Evolutionary conservation across 805 yeast species (phyloP), one percentile per base, ranked within the genome.

Genomic region (Hanseniaspora thailandica): DNA sequence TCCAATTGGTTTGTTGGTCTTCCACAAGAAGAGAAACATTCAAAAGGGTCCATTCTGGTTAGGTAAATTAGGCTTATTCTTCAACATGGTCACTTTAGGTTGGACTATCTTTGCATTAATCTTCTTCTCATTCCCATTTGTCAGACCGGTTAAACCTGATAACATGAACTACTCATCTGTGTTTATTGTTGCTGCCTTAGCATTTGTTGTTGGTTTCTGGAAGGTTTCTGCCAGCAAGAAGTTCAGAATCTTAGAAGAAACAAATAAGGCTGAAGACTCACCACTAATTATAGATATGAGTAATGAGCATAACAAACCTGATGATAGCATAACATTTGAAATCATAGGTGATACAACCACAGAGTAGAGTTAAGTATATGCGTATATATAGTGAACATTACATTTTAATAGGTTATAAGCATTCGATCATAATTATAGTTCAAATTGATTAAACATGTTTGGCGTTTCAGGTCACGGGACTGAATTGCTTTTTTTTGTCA

Each of bases 131-230:
- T 77, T 82, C 70, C 88, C 89, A 30, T 67, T 78, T 25, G 69
- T 68, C 10, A 71, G 77, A 75, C 89, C 88, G 2, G 87, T 74
- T 2, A 70, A 72, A 2, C 74, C 72, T 34, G 75, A 76, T 39
- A 72, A 74, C 57, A 83, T 83, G 88, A 83, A 83, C 63, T 83
- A 83, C 59, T 80, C 81, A 15, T 64, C 76, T 31, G 84, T 75
- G 8, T 84, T 78, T 19, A 68, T 75, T 55, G 76, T 67, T 20
- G 78, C 78, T 9, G 74, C 69, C 60, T 60, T 71, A 4, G 12
- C 68, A 0, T 77, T 73, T 60, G 63, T 76, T 33, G 55, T 77
- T 1, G 53, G 70, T 4, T 80, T 80, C 61, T 81, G 86, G 86
- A 67, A 66, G 52, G 65, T 67, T 15, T 65, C 67, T 57, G 76